Evolutionary conservation across 768 basidiomycete species (phyloP).

Genomic region (Coprinellus aureogranulatus): DNA sequence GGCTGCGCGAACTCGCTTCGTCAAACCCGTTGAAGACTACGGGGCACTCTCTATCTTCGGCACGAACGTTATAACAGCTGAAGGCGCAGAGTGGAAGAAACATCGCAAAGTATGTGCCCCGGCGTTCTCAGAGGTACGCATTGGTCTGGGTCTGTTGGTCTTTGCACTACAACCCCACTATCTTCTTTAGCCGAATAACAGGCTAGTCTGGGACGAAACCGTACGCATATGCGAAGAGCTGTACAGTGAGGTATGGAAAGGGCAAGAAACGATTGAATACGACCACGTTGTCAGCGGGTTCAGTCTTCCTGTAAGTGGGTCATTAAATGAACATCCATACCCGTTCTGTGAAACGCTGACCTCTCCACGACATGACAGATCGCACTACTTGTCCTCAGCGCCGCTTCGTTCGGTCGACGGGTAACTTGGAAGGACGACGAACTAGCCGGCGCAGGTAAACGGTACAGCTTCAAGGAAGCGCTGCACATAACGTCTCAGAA

Average conservation of each 20-base stretch:
- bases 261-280: slow-evolving; percentile 32
- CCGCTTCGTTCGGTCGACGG: slow-evolving; percentile 37
- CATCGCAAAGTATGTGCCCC: slow-evolving; percentile 58
- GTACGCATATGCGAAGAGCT: slow-evolving; percentile 37
- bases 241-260: slow-evolving; percentile 45
- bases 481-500: slow-evolving; percentile 35
- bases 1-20: slow-evolving; percentile 46
- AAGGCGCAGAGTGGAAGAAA: slow-evolving; percentile 62
- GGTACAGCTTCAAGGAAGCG: slow-evolving; percentile 42
- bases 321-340: too few species aligned
- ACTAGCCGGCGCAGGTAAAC: slow-evolving; percentile 37
- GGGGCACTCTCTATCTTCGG: slow-evolving; percentile 46
- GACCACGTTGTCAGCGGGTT: slow-evolving; percentile 31
- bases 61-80: slow-evolving; percentile 54
- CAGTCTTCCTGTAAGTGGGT: too few species aligned
- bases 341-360: too few species aligned
- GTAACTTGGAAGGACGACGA: slow-evolving; percentile 42
- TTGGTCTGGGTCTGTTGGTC: background rate
- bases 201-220: slow-evolving; percentile 47
- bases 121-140: slow-evolving; percentile 54
- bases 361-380: slow-evolving; percentile 33
- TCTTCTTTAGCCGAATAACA: slow-evolving; percentile 37
- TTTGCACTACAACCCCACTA: background rate
- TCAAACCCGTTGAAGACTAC: slow-evolving; percentile 49
- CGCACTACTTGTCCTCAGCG: slow-evolving; percentile 48